Evolutionary conservation across 1,139 yeast genomes (phyloP).

Genomic region (Kurtzmaniella natalensis): DNA sequence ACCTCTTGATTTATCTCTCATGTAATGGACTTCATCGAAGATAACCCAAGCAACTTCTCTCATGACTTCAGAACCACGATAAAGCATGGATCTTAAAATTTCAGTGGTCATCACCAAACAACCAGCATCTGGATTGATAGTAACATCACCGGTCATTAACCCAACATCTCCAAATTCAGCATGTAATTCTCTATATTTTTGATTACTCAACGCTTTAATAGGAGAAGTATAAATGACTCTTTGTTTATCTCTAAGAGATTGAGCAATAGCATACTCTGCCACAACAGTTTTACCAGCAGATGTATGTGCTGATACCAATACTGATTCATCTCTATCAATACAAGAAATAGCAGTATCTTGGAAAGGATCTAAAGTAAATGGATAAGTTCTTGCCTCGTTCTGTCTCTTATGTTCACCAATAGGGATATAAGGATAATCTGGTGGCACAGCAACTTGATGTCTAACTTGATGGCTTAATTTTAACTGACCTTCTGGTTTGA

Average conservation of each 20-base stretch:
- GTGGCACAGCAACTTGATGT: conserved; percentile 96
- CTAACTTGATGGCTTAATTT: conserved; percentile 88
- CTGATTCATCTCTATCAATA: conserved; percentile 93
- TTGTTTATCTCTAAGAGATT: conserved; percentile 83
- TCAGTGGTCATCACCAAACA: conserved; percentile 98
- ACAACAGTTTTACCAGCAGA: conserved; percentile 99
- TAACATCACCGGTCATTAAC: conserved; percentile 96
- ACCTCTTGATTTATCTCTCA: conserved; percentile 94
- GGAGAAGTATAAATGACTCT: conserved; percentile 97
- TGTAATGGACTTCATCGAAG: conserved; percentile 94
- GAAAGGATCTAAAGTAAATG: conserved; percentile 90
- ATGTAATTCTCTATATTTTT: conserved; percentile 86
- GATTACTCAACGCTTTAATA: conserved; percentile 93
- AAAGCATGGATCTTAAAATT: conserved; percentile 86
- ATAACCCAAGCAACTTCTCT: conserved; percentile 97
- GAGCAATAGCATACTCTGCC: conserved; percentile 98
- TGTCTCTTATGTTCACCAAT: conserved; percentile 77
- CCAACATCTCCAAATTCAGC: conserved; percentile 97
- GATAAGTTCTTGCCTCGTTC: conserved; percentile 81
- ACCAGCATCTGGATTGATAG: conserved; percentile 94
- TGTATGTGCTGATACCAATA: conserved; percentile 95
- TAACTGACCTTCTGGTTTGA: conserved; percentile 48
- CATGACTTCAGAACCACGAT: conserved; percentile 91
- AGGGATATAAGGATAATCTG: conserved; percentile 81
- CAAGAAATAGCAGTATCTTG: conserved; percentile 95